Evolutionary conservation across 1,284 basidiomycete genomes (phyloP).

Genomic region (Cryptococcus hybrid): DNA sequence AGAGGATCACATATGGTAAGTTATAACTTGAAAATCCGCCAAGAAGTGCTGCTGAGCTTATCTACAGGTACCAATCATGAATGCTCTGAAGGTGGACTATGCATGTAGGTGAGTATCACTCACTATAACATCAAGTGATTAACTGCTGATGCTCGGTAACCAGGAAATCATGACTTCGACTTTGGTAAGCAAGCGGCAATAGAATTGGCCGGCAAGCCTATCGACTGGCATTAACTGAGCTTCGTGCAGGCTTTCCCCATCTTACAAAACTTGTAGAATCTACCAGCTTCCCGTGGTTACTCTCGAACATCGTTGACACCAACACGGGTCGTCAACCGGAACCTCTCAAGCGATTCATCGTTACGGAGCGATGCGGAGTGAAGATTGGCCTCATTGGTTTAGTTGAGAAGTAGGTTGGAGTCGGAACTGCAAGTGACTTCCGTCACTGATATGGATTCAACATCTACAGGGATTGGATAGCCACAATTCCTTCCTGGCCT

Average conservation of each 20-base stretch:
- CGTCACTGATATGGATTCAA: too few relatives aligned
- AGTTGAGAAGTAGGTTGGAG: conserved; percentile 65
- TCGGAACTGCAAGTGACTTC: neutral
- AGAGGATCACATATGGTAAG: conserved; percentile 87
- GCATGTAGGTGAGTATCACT: conserved; percentile 24
- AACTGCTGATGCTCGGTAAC: neutral
- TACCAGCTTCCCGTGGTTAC: conserved; percentile 68
- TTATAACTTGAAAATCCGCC: conserved; percentile 3
- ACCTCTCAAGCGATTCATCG: conserved; percentile 59
- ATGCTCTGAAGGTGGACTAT: conserved; percentile 51
- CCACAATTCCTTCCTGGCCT: conserved; percentile 80
- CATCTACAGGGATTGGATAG: conserved; percentile 70
- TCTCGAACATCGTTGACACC: conserved; percentile 71
- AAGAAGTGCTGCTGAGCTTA: neutral
- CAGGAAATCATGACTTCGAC: conserved; percentile 83
- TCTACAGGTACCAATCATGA: conserved; percentile 65
- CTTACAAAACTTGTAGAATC: conserved; percentile 68
- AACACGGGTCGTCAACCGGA: conserved; percentile 61
- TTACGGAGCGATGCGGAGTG: conserved; percentile 65
- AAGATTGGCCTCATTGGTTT: conserved; percentile 77
- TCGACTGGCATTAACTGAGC: neutral
- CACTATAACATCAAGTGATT: neutral
- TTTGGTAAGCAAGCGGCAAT: conserved; percentile 53
- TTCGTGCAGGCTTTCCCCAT: conserved; percentile 68
- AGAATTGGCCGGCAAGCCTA: neutral